Evolutionary conservation across 148 eudicot species (phyloP).

Genomic region (Persicaria maculosa): DNA sequence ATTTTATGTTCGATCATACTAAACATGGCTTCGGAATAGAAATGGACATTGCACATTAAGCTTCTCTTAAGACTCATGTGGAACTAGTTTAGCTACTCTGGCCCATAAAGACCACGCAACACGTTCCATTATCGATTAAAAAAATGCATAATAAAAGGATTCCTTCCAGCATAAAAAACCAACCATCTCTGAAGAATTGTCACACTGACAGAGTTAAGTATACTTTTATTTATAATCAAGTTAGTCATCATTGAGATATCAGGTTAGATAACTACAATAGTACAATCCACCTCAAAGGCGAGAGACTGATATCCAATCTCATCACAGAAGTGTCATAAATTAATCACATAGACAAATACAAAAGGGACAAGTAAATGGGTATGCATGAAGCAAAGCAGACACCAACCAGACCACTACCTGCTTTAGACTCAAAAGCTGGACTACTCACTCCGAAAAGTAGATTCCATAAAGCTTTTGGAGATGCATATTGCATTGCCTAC

Average conservation of each 20-base stretch:
- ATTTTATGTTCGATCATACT: no score
- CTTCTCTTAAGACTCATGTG: no score
- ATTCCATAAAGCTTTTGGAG: constrained; percentile 97
- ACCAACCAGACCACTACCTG: constrained; percentile 35
- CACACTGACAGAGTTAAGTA: neutral
- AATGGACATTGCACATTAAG: neutral
- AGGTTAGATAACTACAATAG: neutral
- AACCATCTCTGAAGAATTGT: neutral
- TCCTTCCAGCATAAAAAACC: neutral
- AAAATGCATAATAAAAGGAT: neutral
- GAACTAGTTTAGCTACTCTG: no score
- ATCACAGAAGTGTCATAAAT: neutral
- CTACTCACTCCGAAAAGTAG: constrained; percentile 52
- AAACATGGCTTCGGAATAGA: no score
- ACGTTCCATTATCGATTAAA: no score
- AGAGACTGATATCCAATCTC: neutral
- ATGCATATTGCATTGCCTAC: constrained; percentile 98
- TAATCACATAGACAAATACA: neutral
- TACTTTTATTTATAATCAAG: neutral
- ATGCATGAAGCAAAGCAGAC: neutral
- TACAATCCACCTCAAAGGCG: neutral
- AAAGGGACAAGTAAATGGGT: neutral
- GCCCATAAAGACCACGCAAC: no score
- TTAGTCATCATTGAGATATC: neutral
- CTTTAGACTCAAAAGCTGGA: constrained; percentile 44